phyloP scores from a whole-genome alignment of 2,329 filamentous ascomycete genomes.

The Leptographium lundbergii region DNA sequence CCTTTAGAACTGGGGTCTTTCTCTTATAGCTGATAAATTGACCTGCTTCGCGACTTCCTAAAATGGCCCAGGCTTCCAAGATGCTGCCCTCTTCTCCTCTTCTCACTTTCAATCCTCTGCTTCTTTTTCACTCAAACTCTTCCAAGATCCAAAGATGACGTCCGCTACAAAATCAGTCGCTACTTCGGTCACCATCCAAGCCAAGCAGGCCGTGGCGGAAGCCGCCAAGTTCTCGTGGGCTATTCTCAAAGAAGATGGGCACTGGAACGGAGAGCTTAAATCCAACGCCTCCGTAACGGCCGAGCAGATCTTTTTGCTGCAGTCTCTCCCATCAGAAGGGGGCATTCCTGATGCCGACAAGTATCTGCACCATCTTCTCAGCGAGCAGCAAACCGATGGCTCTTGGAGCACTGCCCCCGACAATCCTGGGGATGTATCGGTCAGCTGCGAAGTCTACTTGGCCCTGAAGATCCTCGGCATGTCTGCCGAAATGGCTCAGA shows the following conservation, averaged over 20 bases:
- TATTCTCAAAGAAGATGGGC: slow-evolving; percentile 3
- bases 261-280: slow-evolving; percentile 2
- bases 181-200: neutral
- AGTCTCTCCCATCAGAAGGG: neutral
- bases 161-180: neutral
- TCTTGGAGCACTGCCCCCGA: slow-evolving; percentile 4
- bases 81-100: no score
- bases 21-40: no score
- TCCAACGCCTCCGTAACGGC: slow-evolving; percentile 4
- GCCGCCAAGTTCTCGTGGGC: slow-evolving; percentile 2
- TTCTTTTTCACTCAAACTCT: no score
- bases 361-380: slow-evolving; percentile 3
- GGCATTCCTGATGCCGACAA: neutral
- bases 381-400: slow-evolving; percentile 3
- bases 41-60: no score
- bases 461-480: slow-evolving; percentile 21
- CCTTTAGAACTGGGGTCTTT: no score
- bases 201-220: neutral
- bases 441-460: slow-evolving; percentile 20
- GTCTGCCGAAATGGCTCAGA: slow-evolving; percentile 4
- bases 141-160: neutral
- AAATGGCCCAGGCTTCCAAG: no score
- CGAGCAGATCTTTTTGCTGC: slow-evolving; percentile 4
- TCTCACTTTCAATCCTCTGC: no score
- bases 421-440: slow-evolving; percentile 11